Percentiles rank a stretch among this genome's conserved stretches.
These are phyloP conservation scores for Podospora bellae-mahoneyi DNA, from an alignment of 495 filamentous ascomycete species.

Conservation along the genomic window DNA sequence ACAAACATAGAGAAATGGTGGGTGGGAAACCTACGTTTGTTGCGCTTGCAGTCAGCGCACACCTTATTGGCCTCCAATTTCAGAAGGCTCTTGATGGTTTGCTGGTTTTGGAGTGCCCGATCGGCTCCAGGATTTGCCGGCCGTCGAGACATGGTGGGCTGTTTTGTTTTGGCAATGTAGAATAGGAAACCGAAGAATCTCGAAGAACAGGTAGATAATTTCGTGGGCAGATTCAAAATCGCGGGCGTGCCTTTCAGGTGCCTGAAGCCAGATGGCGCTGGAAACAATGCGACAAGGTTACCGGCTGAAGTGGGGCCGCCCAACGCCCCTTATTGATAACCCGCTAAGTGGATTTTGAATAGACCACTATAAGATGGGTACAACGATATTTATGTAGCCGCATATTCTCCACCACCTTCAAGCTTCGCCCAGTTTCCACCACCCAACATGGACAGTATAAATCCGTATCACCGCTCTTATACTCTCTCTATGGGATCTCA, in stretches of 20 bases:
- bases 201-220: not conserved
- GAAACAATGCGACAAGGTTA: constrained; percentile 4
- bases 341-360: not conserved
- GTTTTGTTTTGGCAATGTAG: not conserved
- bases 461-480: not conserved
- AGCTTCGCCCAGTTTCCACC: not conserved
- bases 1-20: not conserved
- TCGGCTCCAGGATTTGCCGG: constrained; percentile 68
- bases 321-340: constrained; percentile 1
- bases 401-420: not conserved
- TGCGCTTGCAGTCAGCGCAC: constrained; percentile 97
- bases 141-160: constrained; percentile 76
- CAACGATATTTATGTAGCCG: not conserved
- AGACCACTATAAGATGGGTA: not conserved
- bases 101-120: constrained; percentile 78
- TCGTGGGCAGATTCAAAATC: constrained; percentile 5
- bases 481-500: not conserved
- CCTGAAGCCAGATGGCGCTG: constrained; percentile 6
- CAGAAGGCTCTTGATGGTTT: constrained; percentile 85
- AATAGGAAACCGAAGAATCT: not conserved
- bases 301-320: not conserved
- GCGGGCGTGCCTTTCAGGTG: constrained; percentile 3
- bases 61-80: constrained; percentile 92
- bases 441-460: not conserved
- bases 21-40: constrained; percentile 71